Base-by-base conservation (phyloP, 2,329 filamentous ascomycete species). In the Neonectria neomacrospora region DNA sequence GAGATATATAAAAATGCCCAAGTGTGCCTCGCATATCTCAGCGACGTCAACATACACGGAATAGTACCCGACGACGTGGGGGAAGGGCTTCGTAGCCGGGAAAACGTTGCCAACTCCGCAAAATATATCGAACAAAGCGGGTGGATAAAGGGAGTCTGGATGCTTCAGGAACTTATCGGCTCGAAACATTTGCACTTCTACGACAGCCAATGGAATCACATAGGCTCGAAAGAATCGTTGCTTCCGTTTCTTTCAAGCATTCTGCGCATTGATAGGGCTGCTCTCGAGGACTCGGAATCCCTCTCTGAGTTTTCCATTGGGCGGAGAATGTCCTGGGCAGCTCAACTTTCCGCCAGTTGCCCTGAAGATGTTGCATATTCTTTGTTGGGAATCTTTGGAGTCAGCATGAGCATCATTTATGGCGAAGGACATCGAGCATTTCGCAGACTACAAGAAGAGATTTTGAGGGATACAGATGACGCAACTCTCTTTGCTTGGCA, bases 361-460 rank as follows among this genome's bases (percentile, higher is more conserved):
- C 22, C 52, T 28, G 69, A 77, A 51, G 72, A 78, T 45, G 22
- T 47, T 2, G 71, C 75, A 0, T 77, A 77, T 44, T 73, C 66
- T 8, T 56, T 78, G 0, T 57, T 77, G 2, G 76, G 76, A 0
- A 56, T 77, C 5, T 75, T 78, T 10, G 67, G 63, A 6, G 59
- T 78, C 0, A 69, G 65, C 16, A 73, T 78, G 67, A 68, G 72
- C 1, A 60, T 76, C 4, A 34, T 54, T 2, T 76, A 76, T 37
- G 74, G 74, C 9, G 76, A 77, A 37, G 54, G 72, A 1, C 44
- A 44, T 1, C 48, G 54, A 30, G 71, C 72, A 3, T 76, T 75
- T 30, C 22, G 58, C 12, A 58, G 73, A 9, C 54, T 76, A 0
- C 73, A 75, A 22, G 63, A 72, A 5, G 71, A 75, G 28, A 54